These are phyloP conservation scores for Metarhizium guizhouense DNA, from an alignment of 2,329 filamentous ascomycete genomes.

Conservation along the genomic window DNA sequence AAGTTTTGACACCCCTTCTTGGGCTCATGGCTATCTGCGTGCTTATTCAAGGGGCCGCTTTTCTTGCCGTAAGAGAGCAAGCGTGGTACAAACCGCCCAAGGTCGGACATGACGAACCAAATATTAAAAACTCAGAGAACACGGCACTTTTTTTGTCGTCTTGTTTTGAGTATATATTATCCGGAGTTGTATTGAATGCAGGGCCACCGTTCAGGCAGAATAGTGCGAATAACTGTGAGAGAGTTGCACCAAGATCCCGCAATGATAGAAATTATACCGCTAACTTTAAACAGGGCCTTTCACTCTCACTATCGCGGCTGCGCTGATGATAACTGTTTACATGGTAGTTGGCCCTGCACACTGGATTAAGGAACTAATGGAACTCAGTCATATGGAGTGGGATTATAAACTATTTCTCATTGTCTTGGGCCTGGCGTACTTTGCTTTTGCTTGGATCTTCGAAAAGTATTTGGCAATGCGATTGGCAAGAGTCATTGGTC, in stretches of 20 bases:
- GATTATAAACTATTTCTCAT: slow-evolving; percentile 68
- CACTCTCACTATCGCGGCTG: slow-evolving; percentile 62
- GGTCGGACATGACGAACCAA: slow-evolving; percentile 68
- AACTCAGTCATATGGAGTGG: slow-evolving; percentile 68
- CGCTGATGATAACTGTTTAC: slow-evolving; percentile 61
- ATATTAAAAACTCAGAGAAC: slow-evolving; percentile 87
- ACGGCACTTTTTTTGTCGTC: slow-evolving; percentile 82
- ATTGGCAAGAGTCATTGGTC: slow-evolving; percentile 60
- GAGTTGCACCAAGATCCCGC: too few relatives aligned
- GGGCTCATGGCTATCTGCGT: slow-evolving; percentile 83
- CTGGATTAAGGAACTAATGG: slow-evolving; percentile 68
- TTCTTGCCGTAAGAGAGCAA: slow-evolving; percentile 66
- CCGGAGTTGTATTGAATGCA: slow-evolving; percentile 82
- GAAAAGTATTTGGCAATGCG: slow-evolving; percentile 64
- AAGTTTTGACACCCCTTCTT: slow-evolving; percentile 80
- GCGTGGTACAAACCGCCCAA: slow-evolving; percentile 80
- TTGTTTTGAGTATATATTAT: slow-evolving; percentile 91
- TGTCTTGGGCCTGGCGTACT: slow-evolving; percentile 57
- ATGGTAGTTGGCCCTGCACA: slow-evolving; percentile 70
- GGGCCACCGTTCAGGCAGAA: slow-evolving; percentile 81
- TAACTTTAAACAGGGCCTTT: slow-evolving; percentile 58
- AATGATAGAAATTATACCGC: not conserved
- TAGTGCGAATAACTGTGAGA: slow-evolving; percentile 69
- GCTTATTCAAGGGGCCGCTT: slow-evolving; percentile 64
- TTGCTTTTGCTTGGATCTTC: slow-evolving; percentile 58